Base-by-base conservation (phyloP, 2,329 filamentous ascomycete genomes). In the Fusarium brevicatenulatum region DNA sequence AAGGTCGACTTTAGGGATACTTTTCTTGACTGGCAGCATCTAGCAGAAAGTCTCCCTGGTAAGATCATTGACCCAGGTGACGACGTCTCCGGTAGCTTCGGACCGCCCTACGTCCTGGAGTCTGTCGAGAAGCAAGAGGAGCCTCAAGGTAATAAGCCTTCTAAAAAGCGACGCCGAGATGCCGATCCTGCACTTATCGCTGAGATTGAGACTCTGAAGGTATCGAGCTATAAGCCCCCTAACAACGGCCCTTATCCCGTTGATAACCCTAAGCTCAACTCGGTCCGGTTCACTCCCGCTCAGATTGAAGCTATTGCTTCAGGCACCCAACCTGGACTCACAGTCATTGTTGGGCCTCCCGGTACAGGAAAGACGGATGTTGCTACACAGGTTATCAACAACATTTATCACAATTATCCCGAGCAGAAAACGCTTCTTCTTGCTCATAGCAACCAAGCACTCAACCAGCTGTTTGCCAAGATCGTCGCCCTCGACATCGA, bases 301-400 rank as follows among this genome's bases (percentile, higher is more conserved):
- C 96, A 98, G 82, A 89, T 97, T 34, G 93, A 98, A 80, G 96
- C 96, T 32, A 96, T 99, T 77, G 91, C 93, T 68, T 98, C 95
- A 44, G 96, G 96, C 25, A 95, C 94, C 11, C 97, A 99, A 78
- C 95, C 96, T 40, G 96, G 97, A 25, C 87, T 99, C 57, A 98
- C 95, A 2, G 90, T 99, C 53, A 92, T 99, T 75, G 94, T 99
- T 70, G 96, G 96, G 2, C 96, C 96, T 60, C 96, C 96, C 12
- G 96, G 96, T 61, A 99, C 96, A 11, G 96, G 97, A 71, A 99
- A 99, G 85, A 99, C 96, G n/a, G 96, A 99, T 82, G 96, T 99
- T 59, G 95, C 95, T 53, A 98, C 95, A 9, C 96, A 99, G 82
- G 97, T 98, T 80, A 99, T 99, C 83, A 98, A 94, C 85, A 98